Conservation (phyloP, 2,329 filamentous ascomycete genomes). For the Colletotrichum lindemuthianum region DNA sequence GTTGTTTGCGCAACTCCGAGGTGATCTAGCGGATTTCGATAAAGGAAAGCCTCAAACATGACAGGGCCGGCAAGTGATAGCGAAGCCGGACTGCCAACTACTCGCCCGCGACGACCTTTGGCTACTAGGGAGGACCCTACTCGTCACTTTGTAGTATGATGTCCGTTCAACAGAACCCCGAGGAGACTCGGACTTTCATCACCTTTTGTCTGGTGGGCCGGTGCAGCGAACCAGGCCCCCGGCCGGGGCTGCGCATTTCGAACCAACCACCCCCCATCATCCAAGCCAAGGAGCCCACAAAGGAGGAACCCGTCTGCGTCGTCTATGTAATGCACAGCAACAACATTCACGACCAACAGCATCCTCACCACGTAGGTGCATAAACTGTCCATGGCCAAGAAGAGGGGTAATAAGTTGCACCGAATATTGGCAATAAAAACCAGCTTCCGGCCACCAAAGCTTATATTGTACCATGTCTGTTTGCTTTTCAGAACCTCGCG, state of each 20-base stretch:
- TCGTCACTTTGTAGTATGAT: background rate
- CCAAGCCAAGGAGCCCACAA: no score
- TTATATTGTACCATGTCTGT: no score
- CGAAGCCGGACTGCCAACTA: background rate
- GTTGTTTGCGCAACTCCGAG: no score
- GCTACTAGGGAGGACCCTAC: background rate
- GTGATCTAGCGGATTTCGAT: no score
- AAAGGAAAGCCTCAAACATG: background rate
- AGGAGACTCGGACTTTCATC: background rate
- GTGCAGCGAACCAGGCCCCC: background rate
- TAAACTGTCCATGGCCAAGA: background rate
- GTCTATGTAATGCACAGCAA: background rate
- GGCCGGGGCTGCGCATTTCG: no score
- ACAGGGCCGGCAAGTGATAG: background rate
- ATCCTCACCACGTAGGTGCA: slow-evolving; percentile 6
- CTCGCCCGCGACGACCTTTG: no score
- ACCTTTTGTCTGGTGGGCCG: background rate
- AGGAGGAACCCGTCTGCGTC: no score
- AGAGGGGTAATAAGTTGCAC: slow-evolving; percentile 13
- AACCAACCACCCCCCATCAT: no score
- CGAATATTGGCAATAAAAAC: no score
- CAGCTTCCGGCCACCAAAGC: no score
- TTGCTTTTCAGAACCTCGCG: no score
- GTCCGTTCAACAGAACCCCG: background rate
- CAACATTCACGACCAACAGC: background rate